Conservation (phyloP, 768 basidiomycete species). For the Dendrothele bispora region DNA sequence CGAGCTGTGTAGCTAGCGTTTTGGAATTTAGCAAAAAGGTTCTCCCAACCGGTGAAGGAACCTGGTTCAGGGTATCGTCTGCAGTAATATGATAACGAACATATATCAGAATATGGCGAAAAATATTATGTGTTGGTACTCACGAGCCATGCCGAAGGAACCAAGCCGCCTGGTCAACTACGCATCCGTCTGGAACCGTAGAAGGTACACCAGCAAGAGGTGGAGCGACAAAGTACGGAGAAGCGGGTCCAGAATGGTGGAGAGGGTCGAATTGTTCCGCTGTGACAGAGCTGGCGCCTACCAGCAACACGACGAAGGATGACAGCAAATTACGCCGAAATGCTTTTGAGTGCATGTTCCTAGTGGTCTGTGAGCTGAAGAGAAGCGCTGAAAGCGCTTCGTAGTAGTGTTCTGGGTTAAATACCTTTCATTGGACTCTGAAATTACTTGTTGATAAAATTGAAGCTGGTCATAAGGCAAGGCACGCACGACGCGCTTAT, state of each 20-base stretch:
- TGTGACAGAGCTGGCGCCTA: background rate
- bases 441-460: too few species aligned
- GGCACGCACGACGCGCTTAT: too few species aligned
- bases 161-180: constrained; percentile 44
- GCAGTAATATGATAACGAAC: background rate
- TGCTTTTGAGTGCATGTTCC: too few species aligned
- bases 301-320: too few species aligned
- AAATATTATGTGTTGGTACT: constrained; percentile 12
- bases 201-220: constrained; percentile 31
- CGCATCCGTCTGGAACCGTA: constrained; percentile 35
- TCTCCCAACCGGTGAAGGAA: constrained; percentile 38
- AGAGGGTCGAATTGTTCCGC: constrained; percentile 32
- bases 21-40: constrained; percentile 38
- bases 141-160: constrained; percentile 44
- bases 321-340: too few species aligned
- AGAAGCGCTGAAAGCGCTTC: too few species aligned
- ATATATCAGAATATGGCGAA: background rate
- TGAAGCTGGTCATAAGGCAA: too few species aligned
- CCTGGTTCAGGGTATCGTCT: constrained; percentile 44
- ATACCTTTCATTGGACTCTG: too few species aligned
- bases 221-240: constrained; percentile 44
- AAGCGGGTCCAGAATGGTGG: constrained; percentile 41
- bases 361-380: too few species aligned
- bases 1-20: constrained; percentile 36
- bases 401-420: too few species aligned